Evolutionary conservation across 768 basidiomycete species (phyloP), one percentile per base, ranked within the genome.

Genomic region (Xerocomus potaroensis): DNA sequence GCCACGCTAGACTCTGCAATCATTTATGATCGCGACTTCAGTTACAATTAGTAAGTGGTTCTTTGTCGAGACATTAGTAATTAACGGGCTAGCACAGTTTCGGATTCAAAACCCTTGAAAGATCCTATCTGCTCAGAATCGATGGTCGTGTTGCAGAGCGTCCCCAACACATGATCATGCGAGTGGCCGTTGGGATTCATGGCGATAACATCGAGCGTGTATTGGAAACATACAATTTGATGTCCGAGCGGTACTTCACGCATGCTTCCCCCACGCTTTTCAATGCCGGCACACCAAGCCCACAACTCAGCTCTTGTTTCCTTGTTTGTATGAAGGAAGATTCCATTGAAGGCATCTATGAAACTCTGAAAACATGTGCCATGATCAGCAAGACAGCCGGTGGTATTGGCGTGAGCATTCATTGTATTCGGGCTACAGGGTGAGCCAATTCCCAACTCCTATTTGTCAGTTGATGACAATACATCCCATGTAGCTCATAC

Each of bases 321-420:
- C 81, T 99, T 47, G 85, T 99, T 39, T 85, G 84, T 62, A 98
- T 98, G 96, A 92, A 93, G 69, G 93, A 97, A 16, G 96, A 98
- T 67, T 95, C 91, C 4, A 98, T 98, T 48, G 96, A 99, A 57
- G 96, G 96, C 16, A 98, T 99, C 69, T 99, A 98, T 66, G 95
- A 98, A 58, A 98, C 96, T 1, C 76, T 99, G 57, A 98, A 97
- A 76, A 90, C 81, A 51, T 98, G 96, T 62, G 96, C 96, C 4
- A 90, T 97, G 88, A 99, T 99, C 67, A 95, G 92, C 63, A 98
- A 99, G 76, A 96, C 93, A 5, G 96, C 96, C 21, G 96, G 96
- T 59, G 96, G 96, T 43, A 97, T 98, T 64, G 96, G 96, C 42
- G 71, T 99, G 51, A 91, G 77, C 68, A 96, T 99, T 53, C 93